phyloP scores from a whole-genome alignment of 2,329 filamentous ascomycete genomes.

The Curvularia eragrostidis region DNA sequence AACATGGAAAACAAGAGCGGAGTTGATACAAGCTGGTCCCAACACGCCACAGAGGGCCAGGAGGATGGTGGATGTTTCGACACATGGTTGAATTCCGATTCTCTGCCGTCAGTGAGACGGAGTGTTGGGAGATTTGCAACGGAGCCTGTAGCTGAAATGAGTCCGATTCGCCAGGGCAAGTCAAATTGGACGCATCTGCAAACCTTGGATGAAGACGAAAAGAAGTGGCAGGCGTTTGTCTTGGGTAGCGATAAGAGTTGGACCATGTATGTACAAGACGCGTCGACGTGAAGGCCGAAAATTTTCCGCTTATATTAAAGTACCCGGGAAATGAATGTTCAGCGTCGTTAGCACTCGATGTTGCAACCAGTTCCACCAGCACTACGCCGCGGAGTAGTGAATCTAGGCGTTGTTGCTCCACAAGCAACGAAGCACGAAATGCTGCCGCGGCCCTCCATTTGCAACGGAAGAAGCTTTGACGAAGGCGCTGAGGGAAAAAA shows the following conservation, averaged over 20 bases:
- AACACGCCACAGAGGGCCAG: conserved; percentile 34
- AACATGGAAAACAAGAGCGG: conserved; percentile 14
- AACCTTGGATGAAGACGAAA: conserved; percentile 28
- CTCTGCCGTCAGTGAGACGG: conserved; percentile 33
- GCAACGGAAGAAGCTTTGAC: conserved; percentile 22
- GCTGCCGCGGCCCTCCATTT: conserved; percentile 12
- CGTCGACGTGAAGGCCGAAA: conserved; percentile 6
- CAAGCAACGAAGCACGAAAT: conserved; percentile 35
- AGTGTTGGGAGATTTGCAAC: conserved; percentile 7
- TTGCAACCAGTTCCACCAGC: conserved; percentile 30
- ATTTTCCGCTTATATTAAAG: conserved; percentile 6
- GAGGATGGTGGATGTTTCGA: conserved; percentile 27
- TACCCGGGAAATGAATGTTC: conserved; percentile 19
- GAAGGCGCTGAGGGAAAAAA: conserved; percentile 15
- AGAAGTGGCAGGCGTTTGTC: conserved; percentile 45
- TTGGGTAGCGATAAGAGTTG: conserved; percentile 31
- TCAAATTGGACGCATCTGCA: conserved; percentile 3
- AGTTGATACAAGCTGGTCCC: conserved; percentile 32
- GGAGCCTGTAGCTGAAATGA: not conserved
- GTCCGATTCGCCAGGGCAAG: not conserved
- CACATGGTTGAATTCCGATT: conserved; percentile 30
- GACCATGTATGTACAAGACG: conserved; percentile 13
- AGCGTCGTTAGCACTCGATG: conserved; percentile 20
- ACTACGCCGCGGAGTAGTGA: conserved; percentile 27
- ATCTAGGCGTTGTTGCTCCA: conserved; percentile 22